A percentile compares a stretch with the other conserved stretches of the same genome.
Evolutionary conservation across 1,139 yeast genomes (phyloP).

Genomic region (Nakaseomyces delphensis): DNA sequence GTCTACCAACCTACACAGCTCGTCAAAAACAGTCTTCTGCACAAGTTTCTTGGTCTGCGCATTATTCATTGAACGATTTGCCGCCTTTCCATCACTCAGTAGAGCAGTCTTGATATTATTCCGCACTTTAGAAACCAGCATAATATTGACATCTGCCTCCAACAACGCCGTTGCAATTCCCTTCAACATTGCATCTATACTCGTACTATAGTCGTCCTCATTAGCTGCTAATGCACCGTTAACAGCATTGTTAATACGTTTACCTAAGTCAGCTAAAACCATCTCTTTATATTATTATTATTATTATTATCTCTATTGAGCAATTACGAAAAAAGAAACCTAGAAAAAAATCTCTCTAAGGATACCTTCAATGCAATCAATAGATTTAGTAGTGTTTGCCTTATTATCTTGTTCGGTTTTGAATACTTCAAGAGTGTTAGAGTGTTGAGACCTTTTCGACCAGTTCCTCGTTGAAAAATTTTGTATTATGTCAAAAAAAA

Average conservation of each 20-base stretch:
- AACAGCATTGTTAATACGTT: conserved; percentile 72
- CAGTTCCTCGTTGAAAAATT: too few relatives aligned
- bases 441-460: too few relatives aligned
- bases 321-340: too few relatives aligned
- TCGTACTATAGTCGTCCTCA: conserved; percentile 48
- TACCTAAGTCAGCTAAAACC: conserved; percentile 94
- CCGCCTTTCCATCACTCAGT: conserved; percentile 30
- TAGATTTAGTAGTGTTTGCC: too few relatives aligned
- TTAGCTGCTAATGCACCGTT: conserved; percentile 58
- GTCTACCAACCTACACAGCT: conserved; percentile 78
- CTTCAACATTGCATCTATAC: conserved; percentile 64
- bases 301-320: too few relatives aligned
- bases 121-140: conserved; percentile 68
- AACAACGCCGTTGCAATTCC: conserved; percentile 83
- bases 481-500: too few relatives aligned
- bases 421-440: too few relatives aligned
- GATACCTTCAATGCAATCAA: too few relatives aligned
- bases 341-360: too few relatives aligned
- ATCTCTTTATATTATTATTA: too few relatives aligned
- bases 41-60: conserved; percentile 65
- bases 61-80: conserved; percentile 28
- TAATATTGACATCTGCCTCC: conserved; percentile 87
- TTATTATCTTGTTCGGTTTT: too few relatives aligned
- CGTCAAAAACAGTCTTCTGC: conserved; percentile 91
- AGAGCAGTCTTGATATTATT: conserved; percentile 57